phyloP scores from a whole-genome alignment of 495 filamentous ascomycete genomes.

The Penicillium subrubescens region DNA sequence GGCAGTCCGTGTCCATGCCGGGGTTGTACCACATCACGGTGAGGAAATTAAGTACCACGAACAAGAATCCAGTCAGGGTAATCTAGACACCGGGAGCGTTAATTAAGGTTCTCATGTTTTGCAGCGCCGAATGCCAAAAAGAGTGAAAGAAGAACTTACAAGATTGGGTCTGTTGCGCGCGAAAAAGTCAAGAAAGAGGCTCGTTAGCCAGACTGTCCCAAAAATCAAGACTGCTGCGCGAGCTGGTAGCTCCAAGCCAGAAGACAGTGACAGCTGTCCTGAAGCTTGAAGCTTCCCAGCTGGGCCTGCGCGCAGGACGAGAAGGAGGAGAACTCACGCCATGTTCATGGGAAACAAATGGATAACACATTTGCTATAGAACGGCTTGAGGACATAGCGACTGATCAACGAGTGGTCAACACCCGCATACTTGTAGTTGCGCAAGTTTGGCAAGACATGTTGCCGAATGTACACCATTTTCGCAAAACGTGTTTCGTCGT shows the following conservation, averaged over 20 bases:
- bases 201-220: constrained; percentile 19
- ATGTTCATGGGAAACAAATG: constrained; percentile 92
- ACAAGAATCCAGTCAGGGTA: constrained; percentile 87
- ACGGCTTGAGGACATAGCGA: constrained; percentile 91
- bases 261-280: neutral
- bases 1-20: constrained; percentile 90
- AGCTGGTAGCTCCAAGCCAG: neutral
- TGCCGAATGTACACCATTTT: constrained; percentile 89
- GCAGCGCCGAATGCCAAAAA: neutral
- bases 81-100: constrained; percentile 51
- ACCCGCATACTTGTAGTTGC: constrained; percentile 87
- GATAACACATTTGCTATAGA: constrained; percentile 94
- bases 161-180: constrained; percentile 55
- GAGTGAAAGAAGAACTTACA: constrained; percentile 44
- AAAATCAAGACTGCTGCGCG: neutral
- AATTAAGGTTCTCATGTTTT: neutral
- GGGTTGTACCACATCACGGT: constrained; percentile 97
- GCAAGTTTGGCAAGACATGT: constrained; percentile 81
- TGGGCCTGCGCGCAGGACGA: neutral
- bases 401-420: constrained; percentile 90
- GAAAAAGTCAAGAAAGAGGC: constrained; percentile 18
- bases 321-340: constrained; percentile 63
- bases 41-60: constrained; percentile 88
- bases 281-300: neutral
- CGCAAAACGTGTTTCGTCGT: neutral